A percentile compares a stretch with the other conserved stretches of the same genome.
These are phyloP conservation scores for Phytophthora tubulina DNA, from an alignment of 352 stramenopile species.

Conservation along the genomic window DNA sequence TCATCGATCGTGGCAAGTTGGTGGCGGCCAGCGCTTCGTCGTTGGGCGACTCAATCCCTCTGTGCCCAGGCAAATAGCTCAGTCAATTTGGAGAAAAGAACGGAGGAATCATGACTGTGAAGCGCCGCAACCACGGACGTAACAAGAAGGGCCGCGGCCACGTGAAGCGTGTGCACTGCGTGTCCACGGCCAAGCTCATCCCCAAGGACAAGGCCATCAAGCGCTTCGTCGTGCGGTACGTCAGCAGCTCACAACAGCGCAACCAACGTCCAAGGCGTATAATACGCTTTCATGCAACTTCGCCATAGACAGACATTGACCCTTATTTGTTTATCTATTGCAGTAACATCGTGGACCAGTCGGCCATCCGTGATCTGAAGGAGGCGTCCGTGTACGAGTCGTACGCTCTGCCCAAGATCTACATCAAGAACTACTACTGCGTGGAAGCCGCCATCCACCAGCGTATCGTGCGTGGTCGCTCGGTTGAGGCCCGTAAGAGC, in stretches of 20 bases:
- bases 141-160: slow-evolving; percentile 99
- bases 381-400: slow-evolving; percentile 99
- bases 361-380: slow-evolving; percentile 98
- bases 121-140: slow-evolving; percentile 98
- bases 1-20: slow-evolving; percentile 44
- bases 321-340: not conserved
- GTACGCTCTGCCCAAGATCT: slow-evolving; percentile 99
- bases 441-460: slow-evolving; percentile 99
- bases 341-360: slow-evolving; percentile 99
- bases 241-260: slow-evolving; percentile 18
- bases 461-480: slow-evolving; percentile 98
- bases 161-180: slow-evolving; percentile 98
- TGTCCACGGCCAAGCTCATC: slow-evolving; percentile 99
- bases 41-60: slow-evolving; percentile 14
- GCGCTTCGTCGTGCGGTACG: slow-evolving; percentile 92
- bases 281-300: not conserved
- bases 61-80: slow-evolving; percentile 14
- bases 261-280: slow-evolving; percentile 5
- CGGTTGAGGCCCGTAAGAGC: slow-evolving; percentile 92
- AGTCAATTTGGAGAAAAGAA: slow-evolving; percentile 91
- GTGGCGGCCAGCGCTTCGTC: slow-evolving; percentile 58
- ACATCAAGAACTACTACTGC: slow-evolving; percentile 99
- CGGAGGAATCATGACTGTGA: slow-evolving; percentile 97
- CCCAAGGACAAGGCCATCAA: slow-evolving; percentile 97
- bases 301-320: slow-evolving; percentile 3